A percentile compares a stretch with the other conserved stretches of the same genome.
Evolutionary conservation across 805 yeast species (phyloP).

Genomic region (Kodamaea laetipori): DNA sequence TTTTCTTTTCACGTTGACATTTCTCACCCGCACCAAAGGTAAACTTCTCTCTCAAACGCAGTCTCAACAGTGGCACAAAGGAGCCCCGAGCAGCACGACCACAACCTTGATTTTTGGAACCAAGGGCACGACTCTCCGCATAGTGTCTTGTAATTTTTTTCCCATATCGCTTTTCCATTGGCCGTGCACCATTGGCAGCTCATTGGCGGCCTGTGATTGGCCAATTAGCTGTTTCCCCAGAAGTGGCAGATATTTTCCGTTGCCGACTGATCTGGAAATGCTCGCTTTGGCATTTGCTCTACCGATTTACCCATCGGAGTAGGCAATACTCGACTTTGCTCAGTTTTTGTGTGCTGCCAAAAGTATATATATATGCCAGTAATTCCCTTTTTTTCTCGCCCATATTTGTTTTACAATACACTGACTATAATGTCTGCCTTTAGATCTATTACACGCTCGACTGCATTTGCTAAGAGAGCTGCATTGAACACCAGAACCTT

Average conservation of each 20-base stretch:
- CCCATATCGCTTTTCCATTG: constrained; percentile 3
- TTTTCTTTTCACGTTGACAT: constrained; percentile 6
- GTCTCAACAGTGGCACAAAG: constrained; percentile 1
- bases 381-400: constrained; percentile 13
- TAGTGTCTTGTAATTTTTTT: not conserved
- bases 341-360: constrained; percentile 6
- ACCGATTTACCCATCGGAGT: constrained; percentile 10
- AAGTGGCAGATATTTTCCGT: constrained; percentile 9
- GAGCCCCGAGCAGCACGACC: not conserved
- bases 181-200: constrained; percentile 11
- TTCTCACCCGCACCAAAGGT: constrained; percentile 9
- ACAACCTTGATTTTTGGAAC: not conserved
- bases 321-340: constrained; percentile 7
- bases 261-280: constrained; percentile 7
- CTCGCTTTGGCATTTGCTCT: not conserved
- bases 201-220: constrained; percentile 13
- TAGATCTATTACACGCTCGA: constrained; percentile 40
- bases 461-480: constrained; percentile 30
- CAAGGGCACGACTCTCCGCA: not conserved
- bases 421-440: constrained; percentile 32
- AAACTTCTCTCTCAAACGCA: not conserved
- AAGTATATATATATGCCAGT: constrained; percentile 17
- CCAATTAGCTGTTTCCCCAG: constrained; percentile 8
- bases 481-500: constrained; percentile 28
- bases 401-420: constrained; percentile 10